These are phyloP conservation scores for Collybia mongolica DNA, from an alignment of 768 basidiomycete species.

Conservation along the genomic window DNA sequence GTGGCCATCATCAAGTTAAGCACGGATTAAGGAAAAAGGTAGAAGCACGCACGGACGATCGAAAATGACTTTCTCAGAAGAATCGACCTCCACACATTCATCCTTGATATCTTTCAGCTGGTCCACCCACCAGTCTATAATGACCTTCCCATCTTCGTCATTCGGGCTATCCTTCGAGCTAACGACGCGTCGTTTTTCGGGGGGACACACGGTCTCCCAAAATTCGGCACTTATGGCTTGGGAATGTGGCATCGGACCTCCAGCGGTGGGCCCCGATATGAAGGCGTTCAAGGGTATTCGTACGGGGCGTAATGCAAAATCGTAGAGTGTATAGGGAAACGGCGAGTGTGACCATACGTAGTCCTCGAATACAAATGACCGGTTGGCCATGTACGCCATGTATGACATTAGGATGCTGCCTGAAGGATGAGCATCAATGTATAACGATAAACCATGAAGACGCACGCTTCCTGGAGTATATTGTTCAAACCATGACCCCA, in stretches of 20 bases:
- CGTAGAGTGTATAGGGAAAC: conserved; percentile 53
- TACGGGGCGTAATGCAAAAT: conserved; percentile 48
- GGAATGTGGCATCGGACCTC: conserved; percentile 33
- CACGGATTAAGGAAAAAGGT: conserved; percentile 30
- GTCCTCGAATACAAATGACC: conserved; percentile 63
- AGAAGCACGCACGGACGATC: conserved; percentile 42
- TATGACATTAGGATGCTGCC: conserved; percentile 50
- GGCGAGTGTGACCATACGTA: conserved; percentile 59
- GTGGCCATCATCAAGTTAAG: conserved; percentile 23
- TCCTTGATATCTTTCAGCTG: conserved; percentile 32
- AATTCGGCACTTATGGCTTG: conserved; percentile 48
- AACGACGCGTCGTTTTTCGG: conserved; percentile 27
- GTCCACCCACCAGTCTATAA: conserved; percentile 51
- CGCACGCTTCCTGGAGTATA: conserved; percentile 59
- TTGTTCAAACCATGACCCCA: conserved; percentile 68
- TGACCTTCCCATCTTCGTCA: conserved; percentile 35
- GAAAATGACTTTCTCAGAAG: conserved; percentile 38
- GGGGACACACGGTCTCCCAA: conserved; percentile 48
- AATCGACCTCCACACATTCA: conserved; percentile 45
- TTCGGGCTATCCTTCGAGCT: conserved; percentile 33
- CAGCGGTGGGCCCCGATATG: conserved; percentile 54
- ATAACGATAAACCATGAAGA: conserved; percentile 9
- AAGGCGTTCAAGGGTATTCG: conserved; percentile 59
- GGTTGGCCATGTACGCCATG: conserved; percentile 46
- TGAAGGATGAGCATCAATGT: neutral